Percentiles rank a stretch among this genome's conserved stretches.
Conservation (phyloP, 257 asterid genomes). For the Solanum sejunctum region DNA sequence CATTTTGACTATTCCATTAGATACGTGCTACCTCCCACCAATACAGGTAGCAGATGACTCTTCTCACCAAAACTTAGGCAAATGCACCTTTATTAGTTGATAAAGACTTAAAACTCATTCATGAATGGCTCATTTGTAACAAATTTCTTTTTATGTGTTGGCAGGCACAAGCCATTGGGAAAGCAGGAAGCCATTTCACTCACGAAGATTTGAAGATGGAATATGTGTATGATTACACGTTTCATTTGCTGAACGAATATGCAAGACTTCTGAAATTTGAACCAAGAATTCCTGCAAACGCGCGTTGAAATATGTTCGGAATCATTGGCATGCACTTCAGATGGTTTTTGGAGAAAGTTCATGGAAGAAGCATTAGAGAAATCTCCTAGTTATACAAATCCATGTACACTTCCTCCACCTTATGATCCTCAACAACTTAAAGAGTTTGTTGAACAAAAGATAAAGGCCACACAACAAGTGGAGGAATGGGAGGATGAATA, state of each 20-base stretch:
- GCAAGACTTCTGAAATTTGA: not conserved
- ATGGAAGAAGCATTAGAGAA: slow-evolving; percentile 67
- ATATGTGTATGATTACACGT: not conserved
- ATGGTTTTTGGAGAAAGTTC: slow-evolving; percentile 41
- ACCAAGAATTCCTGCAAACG: not conserved
- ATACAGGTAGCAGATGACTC: not conserved
- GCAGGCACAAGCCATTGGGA: not conserved
- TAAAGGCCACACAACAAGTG: slow-evolving; percentile 36
- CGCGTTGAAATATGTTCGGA: slow-evolving; percentile 27
- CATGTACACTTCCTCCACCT: slow-evolving; percentile 70
- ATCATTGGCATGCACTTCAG: slow-evolving; percentile 41
- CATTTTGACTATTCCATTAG: not conserved
- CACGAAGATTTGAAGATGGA: not conserved
- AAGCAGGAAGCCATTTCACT: not conserved
- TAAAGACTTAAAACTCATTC: not conserved
- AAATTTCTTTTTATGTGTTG: not conserved
- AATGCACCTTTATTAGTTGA: not conserved
- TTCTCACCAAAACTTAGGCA: not conserved
- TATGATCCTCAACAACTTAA: slow-evolving; percentile 30
- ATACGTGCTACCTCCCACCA: not conserved
- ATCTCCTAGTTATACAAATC: slow-evolving; percentile 39
- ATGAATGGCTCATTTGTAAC: not conserved
- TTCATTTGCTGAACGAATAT: not conserved
- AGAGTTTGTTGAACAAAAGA: slow-evolving; percentile 28
- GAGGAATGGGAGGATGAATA: slow-evolving; percentile 62